A percentile compares a stretch with the other conserved stretches of the same genome.
Conservation (phyloP, 2,329 filamentous ascomycete species). For the Aspergillus pseudoterreus region DNA sequence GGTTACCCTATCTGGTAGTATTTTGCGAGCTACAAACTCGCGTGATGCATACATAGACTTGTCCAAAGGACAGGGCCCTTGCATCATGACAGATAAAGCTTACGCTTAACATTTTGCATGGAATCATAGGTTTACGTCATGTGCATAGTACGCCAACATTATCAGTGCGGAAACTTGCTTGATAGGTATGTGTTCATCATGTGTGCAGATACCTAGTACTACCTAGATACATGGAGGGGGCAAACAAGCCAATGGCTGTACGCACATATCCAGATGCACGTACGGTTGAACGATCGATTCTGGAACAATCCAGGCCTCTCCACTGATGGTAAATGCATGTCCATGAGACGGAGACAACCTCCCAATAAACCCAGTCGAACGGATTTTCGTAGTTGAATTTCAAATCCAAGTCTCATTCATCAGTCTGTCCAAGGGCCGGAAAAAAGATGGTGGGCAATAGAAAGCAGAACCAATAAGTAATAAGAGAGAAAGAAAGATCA, state of each 20-base stretch:
- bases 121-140: too few relatives aligned
- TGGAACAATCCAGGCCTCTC: not conserved
- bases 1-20: too few relatives aligned
- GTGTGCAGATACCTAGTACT: not conserved
- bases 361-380: not conserved
- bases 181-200: not conserved
- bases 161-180: not conserved
- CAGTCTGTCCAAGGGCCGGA: slow-evolving; percentile 6
- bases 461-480: slow-evolving; percentile 2
- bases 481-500: slow-evolving; percentile 2
- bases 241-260: not conserved
- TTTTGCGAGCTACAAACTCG: too few relatives aligned
- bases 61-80: too few relatives aligned
- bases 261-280: not conserved
- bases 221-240: not conserved
- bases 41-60: too few relatives aligned
- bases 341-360: not conserved
- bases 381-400: not conserved
- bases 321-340: not conserved
- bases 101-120: too few relatives aligned
- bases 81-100: too few relatives aligned
- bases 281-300: not conserved
- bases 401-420: slow-evolving; percentile 6
- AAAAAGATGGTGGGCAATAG: not conserved
- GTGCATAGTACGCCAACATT: too few relatives aligned